Conservation (phyloP, 257 asterid species). For the Anisodus acutangulus region DNA sequence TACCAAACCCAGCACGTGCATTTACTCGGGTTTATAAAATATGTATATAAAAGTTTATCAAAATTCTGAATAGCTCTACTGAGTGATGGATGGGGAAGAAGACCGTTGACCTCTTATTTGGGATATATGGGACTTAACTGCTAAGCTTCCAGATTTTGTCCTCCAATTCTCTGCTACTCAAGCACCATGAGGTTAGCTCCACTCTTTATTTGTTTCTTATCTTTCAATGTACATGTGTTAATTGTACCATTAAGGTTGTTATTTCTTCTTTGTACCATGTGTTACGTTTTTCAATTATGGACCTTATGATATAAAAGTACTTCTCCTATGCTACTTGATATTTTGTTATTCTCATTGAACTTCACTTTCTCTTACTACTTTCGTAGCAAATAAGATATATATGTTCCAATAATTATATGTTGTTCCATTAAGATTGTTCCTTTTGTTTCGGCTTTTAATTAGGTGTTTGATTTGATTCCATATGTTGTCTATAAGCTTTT, state of each 20-base stretch:
- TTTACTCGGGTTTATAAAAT: not conserved
- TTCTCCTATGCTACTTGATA: not conserved
- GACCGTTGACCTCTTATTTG: slow-evolving; percentile 10
- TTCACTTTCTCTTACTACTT: not conserved
- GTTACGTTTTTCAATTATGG: not conserved
- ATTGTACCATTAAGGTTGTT: not conserved
- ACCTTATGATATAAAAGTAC: not conserved
- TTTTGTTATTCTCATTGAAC: not conserved
- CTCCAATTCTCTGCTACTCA: not conserved
- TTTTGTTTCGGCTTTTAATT: not conserved
- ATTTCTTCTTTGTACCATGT: not conserved
- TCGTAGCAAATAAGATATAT: not conserved
- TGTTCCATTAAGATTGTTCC: not conserved
- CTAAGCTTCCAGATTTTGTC: not conserved
- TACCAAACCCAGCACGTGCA: not conserved
- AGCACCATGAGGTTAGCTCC: slow-evolving; percentile 26
- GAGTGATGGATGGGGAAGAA: not conserved
- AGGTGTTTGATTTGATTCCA: not conserved
- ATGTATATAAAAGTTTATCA: not conserved
- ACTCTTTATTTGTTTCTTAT: not conserved
- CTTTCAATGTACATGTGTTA: not conserved
- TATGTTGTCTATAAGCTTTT: not conserved
- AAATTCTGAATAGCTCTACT: no score
- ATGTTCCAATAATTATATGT: not conserved
- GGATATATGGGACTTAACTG: not conserved